Evolutionary conservation across 345 rosid genomes (phyloP), one percentile per base, ranked within the genome.

Genomic region (Sonneratia alba): DNA sequence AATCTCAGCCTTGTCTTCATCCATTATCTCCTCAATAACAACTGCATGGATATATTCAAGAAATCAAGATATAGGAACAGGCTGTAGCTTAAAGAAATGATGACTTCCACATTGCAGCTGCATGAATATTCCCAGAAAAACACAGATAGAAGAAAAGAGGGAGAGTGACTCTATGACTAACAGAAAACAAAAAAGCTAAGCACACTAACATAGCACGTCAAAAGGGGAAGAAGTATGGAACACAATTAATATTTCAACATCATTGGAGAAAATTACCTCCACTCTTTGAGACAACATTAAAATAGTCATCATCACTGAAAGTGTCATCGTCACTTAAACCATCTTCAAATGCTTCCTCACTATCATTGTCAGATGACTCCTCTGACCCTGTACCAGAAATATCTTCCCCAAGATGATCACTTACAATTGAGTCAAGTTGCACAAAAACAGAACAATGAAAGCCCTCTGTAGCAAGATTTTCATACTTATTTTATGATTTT

Each of bases 1-100:
- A 65, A 72, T 75, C 13, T 59, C 43, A 63, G 88, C 85, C 74
- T 85, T 80, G 56, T 89, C 89, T 24, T 92, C 97, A 69, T 92
- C 98, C 70, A 77, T 79, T 73, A 92, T 87, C 89, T 92, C 99
- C 95, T 96, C 96, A 75, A 74, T 68, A 6, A 69, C 75, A 66
- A 51, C 47, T 73, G 69, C 55, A 22, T 22, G 24, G 19, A 27
- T 12, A 57, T 27, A 32, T 27, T 32, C 36, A 71, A n/a, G 36
- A 65, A 24, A 45, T 66, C 63, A 49, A 22, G 16, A 7, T 19
- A 16, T 32, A 65, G 75, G 12, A 8, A 57, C 32, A 2, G 21
- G 63, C 9, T 6, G 12, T 2, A n/a, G 21, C 9, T 6, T 8
- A 10, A 42, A 68, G 36, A 69, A 45, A 48, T 45, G 37, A 48